Conservation (phyloP, 2,329 filamentous ascomycete species). For the Zopfia rhizophila region DNA sequence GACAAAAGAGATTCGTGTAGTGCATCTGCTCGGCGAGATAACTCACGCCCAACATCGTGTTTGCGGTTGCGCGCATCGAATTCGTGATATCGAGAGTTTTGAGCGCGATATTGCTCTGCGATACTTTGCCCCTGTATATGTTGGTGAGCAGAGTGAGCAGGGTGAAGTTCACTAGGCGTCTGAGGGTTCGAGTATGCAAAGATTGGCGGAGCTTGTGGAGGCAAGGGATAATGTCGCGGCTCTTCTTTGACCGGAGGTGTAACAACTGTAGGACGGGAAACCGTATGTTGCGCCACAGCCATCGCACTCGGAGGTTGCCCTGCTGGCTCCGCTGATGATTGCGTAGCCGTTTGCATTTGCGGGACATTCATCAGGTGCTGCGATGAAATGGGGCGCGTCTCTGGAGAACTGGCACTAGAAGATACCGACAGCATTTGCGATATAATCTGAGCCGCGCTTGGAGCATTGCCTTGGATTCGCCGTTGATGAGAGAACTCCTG, state of each 20-base stretch:
- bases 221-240: slow-evolving; percentile 36
- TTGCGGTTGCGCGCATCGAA: slow-evolving; percentile 43
- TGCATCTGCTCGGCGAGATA: slow-evolving; percentile 41
- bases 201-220: slow-evolving; percentile 21
- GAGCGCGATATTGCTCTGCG: slow-evolving; percentile 40
- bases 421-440: slow-evolving; percentile 39
- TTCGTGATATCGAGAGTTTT: slow-evolving; percentile 42
- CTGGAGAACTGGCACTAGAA: slow-evolving; percentile 40
- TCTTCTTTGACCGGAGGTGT: slow-evolving; percentile 51
- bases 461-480: slow-evolving; percentile 31
- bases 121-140: slow-evolving; percentile 37
- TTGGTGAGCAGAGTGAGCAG: slow-evolving; percentile 32
- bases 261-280: slow-evolving; percentile 33
- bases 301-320: slow-evolving; percentile 30
- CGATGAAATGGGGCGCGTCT: slow-evolving; percentile 39
- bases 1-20: too few species aligned
- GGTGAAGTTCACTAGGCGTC: slow-evolving; percentile 41
- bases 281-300: slow-evolving; percentile 32
- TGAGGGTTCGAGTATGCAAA: slow-evolving; percentile 47
- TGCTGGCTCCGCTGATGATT: slow-evolving; percentile 32
- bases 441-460: slow-evolving; percentile 27
- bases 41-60: slow-evolving; percentile 45
- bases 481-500: slow-evolving; percentile 43
- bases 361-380: slow-evolving; percentile 41
- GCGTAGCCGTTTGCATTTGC: slow-evolving; percentile 36